Percentiles rank a stretch among this genome's conserved stretches.
Evolutionary conservation across 805 yeast species (phyloP).

Genomic region (Myxozyma mucilagina): DNA sequence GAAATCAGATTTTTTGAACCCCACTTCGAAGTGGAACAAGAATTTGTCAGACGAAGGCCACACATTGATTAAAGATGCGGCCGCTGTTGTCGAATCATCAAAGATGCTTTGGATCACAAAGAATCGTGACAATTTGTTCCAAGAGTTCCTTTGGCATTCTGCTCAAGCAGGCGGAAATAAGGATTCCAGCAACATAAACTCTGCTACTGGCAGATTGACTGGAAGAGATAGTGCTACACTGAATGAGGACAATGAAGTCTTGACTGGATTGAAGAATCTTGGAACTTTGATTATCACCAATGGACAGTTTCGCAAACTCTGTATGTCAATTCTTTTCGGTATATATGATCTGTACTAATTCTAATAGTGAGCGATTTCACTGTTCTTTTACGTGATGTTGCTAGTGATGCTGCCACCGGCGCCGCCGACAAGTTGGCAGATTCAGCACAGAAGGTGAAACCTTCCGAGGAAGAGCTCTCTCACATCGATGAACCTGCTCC

Average conservation of each 20-base stretch:
- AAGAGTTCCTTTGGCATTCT: slow-evolving; percentile 31
- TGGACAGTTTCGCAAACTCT: slow-evolving; percentile 30
- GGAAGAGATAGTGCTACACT: slow-evolving; percentile 15
- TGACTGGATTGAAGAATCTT: slow-evolving; percentile 18
- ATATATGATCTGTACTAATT: background rate
- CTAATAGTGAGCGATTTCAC: slow-evolving; percentile 19
- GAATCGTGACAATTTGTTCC: slow-evolving; percentile 25
- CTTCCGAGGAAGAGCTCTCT: slow-evolving; percentile 19
- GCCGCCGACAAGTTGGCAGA: slow-evolving; percentile 5
- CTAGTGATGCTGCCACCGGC: slow-evolving; percentile 14
- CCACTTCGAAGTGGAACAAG: slow-evolving; percentile 6
- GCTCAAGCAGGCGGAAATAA: slow-evolving; percentile 1
- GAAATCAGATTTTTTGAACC: slow-evolving; percentile 8
- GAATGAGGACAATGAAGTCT: slow-evolving; percentile 14
- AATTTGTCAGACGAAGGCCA: slow-evolving; percentile 26
- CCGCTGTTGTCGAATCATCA: slow-evolving; percentile 14
- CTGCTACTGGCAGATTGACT: background rate
- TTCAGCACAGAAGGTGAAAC: slow-evolving; percentile 14
- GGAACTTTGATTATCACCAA: slow-evolving; percentile 28
- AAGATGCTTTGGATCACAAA: slow-evolving; percentile 20
- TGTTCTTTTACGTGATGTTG: slow-evolving; percentile 25
- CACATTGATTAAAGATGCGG: slow-evolving; percentile 3
- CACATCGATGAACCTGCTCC: slow-evolving; percentile 25
- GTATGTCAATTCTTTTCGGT: slow-evolving; percentile 4
- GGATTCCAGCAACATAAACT: background rate